Conservation (phyloP, 495 filamentous ascomycete genomes). For the Platismatia glauca region DNA sequence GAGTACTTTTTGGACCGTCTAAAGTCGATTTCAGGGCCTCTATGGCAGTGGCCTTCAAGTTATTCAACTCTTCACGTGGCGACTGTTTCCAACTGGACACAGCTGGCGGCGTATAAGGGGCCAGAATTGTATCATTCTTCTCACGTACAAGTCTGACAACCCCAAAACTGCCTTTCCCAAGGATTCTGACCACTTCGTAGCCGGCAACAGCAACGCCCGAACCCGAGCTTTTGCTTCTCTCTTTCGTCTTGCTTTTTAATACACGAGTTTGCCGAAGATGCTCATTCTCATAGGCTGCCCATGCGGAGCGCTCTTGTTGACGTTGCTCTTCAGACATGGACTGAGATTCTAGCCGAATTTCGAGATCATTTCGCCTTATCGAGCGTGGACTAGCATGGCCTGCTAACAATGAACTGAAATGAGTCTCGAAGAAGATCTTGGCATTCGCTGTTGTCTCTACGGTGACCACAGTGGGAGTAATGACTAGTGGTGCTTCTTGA, state of each 20-base stretch:
- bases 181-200: constrained; percentile 73
- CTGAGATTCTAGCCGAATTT: constrained; percentile 47
- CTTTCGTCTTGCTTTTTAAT: constrained; percentile 52
- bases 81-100: constrained; percentile 6
- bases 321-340: constrained; percentile 49
- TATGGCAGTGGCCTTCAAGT: constrained; percentile 17
- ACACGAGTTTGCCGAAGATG: constrained; percentile 66
- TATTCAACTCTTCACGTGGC: constrained; percentile 10
- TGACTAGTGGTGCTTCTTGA: constrained; percentile 21
- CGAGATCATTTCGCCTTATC: constrained; percentile 57
- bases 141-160: constrained; percentile 78
- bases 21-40: constrained; percentile 27
- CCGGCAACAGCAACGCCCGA: constrained; percentile 45
- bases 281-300: constrained; percentile 57
- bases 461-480: constrained; percentile 57
- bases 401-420: constrained; percentile 60
- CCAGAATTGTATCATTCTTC: constrained; percentile 24
- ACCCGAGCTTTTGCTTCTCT: constrained; percentile 22
- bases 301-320: constrained; percentile 44
- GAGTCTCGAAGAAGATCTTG: constrained; percentile 78
- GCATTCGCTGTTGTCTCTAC: constrained; percentile 70
- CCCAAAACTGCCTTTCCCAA: constrained; percentile 95
- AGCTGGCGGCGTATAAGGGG: neutral
- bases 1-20: constrained; percentile 21
- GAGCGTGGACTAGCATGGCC: constrained; percentile 48